These are phyloP conservation scores for Penicillium verrucosum DNA, from an alignment of 2,329 filamentous ascomycete species.

Conservation along the genomic window DNA sequence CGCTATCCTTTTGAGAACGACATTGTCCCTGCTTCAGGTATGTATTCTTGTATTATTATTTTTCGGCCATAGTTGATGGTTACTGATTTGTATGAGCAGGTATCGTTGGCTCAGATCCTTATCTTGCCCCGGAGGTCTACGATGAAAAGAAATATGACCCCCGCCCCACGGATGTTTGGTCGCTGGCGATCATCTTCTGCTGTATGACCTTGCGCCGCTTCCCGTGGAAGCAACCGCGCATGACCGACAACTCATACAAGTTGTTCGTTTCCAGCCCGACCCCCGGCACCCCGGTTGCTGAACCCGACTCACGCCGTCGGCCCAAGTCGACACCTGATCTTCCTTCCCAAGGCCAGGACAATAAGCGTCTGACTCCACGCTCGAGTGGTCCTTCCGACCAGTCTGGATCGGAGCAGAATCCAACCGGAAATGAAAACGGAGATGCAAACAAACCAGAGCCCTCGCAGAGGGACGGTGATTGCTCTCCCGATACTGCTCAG, in stretches of 20 bases:
- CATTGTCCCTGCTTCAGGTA: constrained; percentile 76
- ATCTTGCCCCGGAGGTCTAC: constrained; percentile 94
- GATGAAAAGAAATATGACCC: constrained; percentile 91
- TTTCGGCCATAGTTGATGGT: neutral
- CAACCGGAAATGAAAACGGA: constrained; percentile 5
- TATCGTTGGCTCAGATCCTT: constrained; percentile 85
- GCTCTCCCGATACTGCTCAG: constrained; percentile 24
- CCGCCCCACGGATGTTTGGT: constrained; percentile 94
- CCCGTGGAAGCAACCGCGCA: constrained; percentile 91
- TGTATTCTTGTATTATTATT: constrained; percentile 32
- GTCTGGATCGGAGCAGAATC: constrained; percentile 22
- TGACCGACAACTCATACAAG: constrained; percentile 91
- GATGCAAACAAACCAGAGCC: constrained; percentile 15
- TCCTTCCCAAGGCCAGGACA: constrained; percentile 25
- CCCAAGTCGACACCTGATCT: constrained; percentile 39
- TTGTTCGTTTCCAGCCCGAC: constrained; percentile 85
- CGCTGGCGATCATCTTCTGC: constrained; percentile 95
- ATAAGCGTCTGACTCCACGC: constrained; percentile 23
- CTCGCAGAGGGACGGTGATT: constrained; percentile 26
- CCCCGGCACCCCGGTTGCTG: constrained; percentile 56
- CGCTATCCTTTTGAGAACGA: constrained; percentile 95
- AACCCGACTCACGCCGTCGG: constrained; percentile 37
- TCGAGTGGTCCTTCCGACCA: constrained; percentile 15
- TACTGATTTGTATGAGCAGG: constrained; percentile 45
- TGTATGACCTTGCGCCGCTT: constrained; percentile 96